phyloP scores from a whole-genome alignment of 1,139 yeast species.

The Geotrichum candidum region DNA sequence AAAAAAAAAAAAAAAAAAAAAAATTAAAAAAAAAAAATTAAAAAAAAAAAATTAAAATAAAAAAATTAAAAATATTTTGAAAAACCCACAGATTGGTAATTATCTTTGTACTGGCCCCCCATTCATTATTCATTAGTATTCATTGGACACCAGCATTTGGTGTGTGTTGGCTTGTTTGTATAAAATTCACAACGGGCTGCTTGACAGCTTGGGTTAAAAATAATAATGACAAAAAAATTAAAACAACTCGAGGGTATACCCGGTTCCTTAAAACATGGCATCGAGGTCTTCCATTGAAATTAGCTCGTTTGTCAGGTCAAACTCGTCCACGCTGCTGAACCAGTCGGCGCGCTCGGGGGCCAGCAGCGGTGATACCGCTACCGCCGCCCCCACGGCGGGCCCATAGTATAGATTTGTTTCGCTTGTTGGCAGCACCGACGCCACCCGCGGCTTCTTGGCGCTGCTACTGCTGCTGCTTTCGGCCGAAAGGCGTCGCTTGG shows the following conservation, averaged over 20 bases:
- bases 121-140: no score
- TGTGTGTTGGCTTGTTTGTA: no score
- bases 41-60: no score
- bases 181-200: no score
- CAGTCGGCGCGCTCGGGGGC: constrained; percentile 19
- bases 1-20: no score
- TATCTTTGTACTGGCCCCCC: no score
- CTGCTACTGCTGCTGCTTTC: neutral
- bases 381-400: constrained; percentile 5
- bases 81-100: no score
- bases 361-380: neutral
- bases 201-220: neutral
- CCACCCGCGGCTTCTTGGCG: constrained; percentile 5
- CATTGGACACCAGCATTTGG: no score
- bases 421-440: constrained; percentile 11
- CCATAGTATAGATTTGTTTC: constrained; percentile 17
- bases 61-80: no score
- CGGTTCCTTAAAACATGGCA: constrained; percentile 12
- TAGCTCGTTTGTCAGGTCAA: constrained; percentile 21
- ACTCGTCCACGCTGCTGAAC: constrained; percentile 16
- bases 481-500: constrained; percentile 16
- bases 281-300: constrained; percentile 24
- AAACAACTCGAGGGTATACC: no score
- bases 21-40: no score
- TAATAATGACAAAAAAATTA: no score